phyloP scores from a whole-genome alignment of 169 alveolate species.

The Theileria sp. region DNA sequence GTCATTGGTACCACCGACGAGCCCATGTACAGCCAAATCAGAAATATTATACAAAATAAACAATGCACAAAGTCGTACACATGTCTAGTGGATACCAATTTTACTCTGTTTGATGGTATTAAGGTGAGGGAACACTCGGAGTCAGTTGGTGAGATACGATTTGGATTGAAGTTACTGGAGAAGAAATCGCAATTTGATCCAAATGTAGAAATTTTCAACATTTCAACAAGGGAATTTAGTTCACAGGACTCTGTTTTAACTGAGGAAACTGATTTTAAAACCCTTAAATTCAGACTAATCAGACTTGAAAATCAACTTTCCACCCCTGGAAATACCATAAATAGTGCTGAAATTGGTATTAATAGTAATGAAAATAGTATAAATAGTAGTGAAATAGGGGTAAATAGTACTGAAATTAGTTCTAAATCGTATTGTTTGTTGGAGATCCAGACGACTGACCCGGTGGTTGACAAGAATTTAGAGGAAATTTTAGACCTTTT shows the following conservation, averaged over 20 bases:
- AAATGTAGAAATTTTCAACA: not conserved
- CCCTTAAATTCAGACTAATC: not conserved
- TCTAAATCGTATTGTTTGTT: too few species aligned
- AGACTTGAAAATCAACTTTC: not conserved
- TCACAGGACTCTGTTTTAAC: not conserved
- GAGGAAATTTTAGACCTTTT: conserved; percentile 28
- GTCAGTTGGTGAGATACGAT: not conserved
- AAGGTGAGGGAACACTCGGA: not conserved
- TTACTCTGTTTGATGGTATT: not conserved
- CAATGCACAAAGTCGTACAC: conserved; percentile 45
- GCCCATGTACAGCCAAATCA: conserved; percentile 34
- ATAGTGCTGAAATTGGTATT: too few species aligned
- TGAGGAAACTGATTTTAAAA: not conserved
- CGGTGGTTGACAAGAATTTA: conserved; percentile 45
- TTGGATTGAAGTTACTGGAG: not conserved
- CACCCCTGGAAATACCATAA: not conserved
- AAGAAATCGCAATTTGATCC: conserved; percentile 6
- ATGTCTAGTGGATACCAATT: conserved; percentile 6
- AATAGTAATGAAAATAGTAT: too few species aligned
- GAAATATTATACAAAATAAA: not conserved
- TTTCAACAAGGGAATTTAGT: not conserved
- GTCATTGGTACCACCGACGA: conserved; percentile 58
- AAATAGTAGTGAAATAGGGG: too few species aligned
- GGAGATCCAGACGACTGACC: not conserved
- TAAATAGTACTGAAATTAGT: too few species aligned